Conservation (phyloP, 208 protist species). For the Acanthamoeba polyphaga region DNA sequence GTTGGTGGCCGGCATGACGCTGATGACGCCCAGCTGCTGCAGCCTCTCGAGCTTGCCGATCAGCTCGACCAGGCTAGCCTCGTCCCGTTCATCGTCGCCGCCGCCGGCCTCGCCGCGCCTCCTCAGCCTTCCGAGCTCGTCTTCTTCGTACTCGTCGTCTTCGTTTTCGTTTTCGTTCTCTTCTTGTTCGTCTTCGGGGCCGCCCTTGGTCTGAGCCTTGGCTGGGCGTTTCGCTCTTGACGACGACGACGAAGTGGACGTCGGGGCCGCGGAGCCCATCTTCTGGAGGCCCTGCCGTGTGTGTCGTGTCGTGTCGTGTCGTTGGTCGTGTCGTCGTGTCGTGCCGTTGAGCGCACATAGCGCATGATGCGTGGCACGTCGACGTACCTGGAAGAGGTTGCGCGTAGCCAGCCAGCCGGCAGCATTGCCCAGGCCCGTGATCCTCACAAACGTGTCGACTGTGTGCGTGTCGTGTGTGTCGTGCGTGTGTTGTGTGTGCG, state of each 20-base stretch:
- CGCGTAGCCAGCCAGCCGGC: conserved; percentile 20
- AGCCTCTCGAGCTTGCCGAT: conserved; percentile 24
- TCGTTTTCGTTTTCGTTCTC: conserved; percentile 16
- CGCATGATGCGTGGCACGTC: neutral
- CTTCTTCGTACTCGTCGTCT: neutral
- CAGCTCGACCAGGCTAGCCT: neutral
- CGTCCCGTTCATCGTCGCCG: neutral
- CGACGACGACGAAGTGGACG: neutral
- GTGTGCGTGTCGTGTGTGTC: no score
- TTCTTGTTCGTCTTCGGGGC: conserved; percentile 13
- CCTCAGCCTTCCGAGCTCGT: conserved; percentile 6
- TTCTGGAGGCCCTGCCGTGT: neutral
- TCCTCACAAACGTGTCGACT: conserved; percentile 10
- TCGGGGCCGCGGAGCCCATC: neutral
- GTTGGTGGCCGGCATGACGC: neutral
- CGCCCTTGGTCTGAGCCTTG: neutral
- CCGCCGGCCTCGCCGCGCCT: neutral
- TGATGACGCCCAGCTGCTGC: conserved; percentile 43
- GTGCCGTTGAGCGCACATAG: no score
- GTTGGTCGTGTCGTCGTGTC: no score
- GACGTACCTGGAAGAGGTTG: conserved; percentile 18
- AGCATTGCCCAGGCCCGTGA: conserved; percentile 4
- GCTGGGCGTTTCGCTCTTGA: neutral
- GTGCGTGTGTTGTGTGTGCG: no score
- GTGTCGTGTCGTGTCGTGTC: neutral